Percentiles rank a stretch among this genome's conserved stretches.
phyloP scores from a whole-genome alignment of 2,329 filamentous ascomycete genomes.

The Graphilbum ipis-grandicollis region DNA sequence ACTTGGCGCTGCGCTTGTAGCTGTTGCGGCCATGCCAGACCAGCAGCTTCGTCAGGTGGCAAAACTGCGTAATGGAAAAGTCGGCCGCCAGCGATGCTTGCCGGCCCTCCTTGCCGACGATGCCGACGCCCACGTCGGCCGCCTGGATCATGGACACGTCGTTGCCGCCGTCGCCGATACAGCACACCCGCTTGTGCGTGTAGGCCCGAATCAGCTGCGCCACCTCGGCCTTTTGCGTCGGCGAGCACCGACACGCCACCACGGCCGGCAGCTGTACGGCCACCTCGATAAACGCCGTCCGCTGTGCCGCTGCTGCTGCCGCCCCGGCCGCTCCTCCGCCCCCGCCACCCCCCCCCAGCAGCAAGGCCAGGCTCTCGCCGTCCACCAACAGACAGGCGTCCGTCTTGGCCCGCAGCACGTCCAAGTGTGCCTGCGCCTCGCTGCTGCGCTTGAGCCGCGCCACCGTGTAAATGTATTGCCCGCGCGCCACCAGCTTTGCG shows the following conservation, averaged over 20 bases:
- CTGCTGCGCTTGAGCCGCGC: constrained; percentile 71
- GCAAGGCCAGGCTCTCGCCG: constrained; percentile 72
- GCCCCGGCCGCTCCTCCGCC: too few species aligned
- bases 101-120: constrained; percentile 91
- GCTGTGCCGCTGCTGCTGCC: constrained; percentile 56
- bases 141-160: constrained; percentile 99
- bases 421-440: constrained; percentile 67
- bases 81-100: constrained; percentile 92
- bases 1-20: constrained; percentile 89
- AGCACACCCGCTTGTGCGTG: constrained; percentile 91
- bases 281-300: constrained; percentile 69
- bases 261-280: constrained; percentile 82
- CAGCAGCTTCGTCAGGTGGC: constrained; percentile 86
- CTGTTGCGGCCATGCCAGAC: constrained; percentile 97
- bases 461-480: constrained; percentile 92
- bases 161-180: constrained; percentile 95
- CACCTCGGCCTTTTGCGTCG: constrained; percentile 90
- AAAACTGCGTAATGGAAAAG: constrained; percentile 92
- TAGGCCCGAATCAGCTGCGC: constrained; percentile 77
- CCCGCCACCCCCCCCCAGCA: too few species aligned
- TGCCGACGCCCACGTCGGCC: constrained; percentile 91
- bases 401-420: constrained; percentile 74
- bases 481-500: constrained; percentile 80
- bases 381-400: constrained; percentile 84
- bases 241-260: constrained; percentile 90